phyloP scores from a whole-genome alignment of 441 rosid genomes.

The Adansonia gregorii region DNA sequence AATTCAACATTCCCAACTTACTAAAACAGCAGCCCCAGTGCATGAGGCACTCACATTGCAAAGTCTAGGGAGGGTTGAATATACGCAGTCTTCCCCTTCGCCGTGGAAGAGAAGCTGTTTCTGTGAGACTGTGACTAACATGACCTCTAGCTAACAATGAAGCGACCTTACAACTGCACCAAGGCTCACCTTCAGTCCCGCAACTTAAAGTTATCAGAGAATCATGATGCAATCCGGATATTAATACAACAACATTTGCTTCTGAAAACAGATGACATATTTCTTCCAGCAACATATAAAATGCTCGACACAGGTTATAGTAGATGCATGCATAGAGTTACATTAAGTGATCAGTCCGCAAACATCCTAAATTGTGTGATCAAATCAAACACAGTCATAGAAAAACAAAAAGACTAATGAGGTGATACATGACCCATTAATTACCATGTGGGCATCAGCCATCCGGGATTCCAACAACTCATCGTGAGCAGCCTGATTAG shows the following conservation, averaged over 20 bases:
- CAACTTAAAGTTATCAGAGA: neutral
- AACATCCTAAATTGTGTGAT: neutral
- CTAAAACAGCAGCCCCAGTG: neutral
- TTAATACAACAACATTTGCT: neutral
- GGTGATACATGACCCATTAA: neutral
- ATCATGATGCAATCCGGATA: neutral
- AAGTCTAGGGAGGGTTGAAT: neutral
- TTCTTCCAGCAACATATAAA: neutral
- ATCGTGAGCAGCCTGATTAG: constrained; percentile 48
- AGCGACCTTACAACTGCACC: neutral
- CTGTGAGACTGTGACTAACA: neutral
- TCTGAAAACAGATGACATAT: neutral
- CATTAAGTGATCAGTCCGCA: neutral
- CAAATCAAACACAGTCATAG: neutral
- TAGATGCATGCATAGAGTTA: constrained; percentile 4
- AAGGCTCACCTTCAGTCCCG: neutral
- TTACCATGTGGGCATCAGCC: constrained; percentile 50
- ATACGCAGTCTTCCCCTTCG: neutral
- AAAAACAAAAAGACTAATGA: neutral
- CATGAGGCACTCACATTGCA: neutral
- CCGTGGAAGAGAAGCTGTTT: neutral
- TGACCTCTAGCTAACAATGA: neutral
- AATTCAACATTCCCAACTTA: neutral
- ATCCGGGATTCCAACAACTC: constrained; percentile 63
- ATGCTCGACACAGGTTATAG: neutral